These are phyloP conservation scores for Gamsiella multidivaricata DNA, from an alignment of 192 early-diverging fungal species.

Conservation along the genomic window DNA sequence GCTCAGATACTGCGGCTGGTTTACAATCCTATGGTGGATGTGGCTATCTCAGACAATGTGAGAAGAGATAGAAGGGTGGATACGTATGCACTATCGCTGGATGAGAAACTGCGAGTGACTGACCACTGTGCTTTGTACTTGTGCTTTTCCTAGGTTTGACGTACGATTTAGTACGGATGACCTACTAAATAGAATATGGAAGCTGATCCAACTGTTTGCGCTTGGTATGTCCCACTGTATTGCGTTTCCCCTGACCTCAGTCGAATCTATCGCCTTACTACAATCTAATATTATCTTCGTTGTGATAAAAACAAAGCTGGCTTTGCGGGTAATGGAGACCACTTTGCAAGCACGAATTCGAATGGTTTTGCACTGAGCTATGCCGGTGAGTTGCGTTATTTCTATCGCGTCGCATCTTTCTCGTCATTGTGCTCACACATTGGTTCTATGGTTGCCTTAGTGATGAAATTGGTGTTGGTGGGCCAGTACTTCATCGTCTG, in stretches of 20 bases:
- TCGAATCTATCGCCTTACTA: not conserved
- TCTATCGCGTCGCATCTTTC: too few relatives aligned
- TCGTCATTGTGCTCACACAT: not conserved
- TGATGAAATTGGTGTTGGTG: constrained; percentile 40
- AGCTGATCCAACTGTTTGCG: constrained; percentile 40
- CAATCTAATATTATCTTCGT: not conserved
- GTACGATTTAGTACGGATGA: constrained; percentile 49
- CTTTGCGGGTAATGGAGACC: constrained; percentile 40
- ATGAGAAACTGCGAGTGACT: not conserved
- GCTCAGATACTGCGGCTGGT: constrained; percentile 55
- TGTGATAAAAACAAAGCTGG: constrained; percentile 14
- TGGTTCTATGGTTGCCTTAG: constrained; percentile 3
- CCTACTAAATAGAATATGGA: constrained; percentile 47
- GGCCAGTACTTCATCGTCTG: constrained; percentile 43
- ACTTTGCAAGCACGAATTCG: constrained; percentile 37
- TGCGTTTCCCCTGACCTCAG: not conserved
- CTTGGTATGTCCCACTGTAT: constrained; percentile 3
- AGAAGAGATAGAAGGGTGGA: too few relatives aligned
- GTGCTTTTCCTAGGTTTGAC: constrained; percentile 29
- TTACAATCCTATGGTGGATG: constrained; percentile 61
- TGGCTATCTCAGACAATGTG: constrained; percentile 60
- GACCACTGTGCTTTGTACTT: not conserved
- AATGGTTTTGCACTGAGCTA: constrained; percentile 44
- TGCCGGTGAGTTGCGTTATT: constrained; percentile 30
- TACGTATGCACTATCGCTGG: too few relatives aligned